Percentiles rank a stretch among this genome's conserved stretches.
These are phyloP conservation scores for Penicillium sp. DNA, from an alignment of 2,329 filamentous ascomycete genomes.

Conservation along the genomic window DNA sequence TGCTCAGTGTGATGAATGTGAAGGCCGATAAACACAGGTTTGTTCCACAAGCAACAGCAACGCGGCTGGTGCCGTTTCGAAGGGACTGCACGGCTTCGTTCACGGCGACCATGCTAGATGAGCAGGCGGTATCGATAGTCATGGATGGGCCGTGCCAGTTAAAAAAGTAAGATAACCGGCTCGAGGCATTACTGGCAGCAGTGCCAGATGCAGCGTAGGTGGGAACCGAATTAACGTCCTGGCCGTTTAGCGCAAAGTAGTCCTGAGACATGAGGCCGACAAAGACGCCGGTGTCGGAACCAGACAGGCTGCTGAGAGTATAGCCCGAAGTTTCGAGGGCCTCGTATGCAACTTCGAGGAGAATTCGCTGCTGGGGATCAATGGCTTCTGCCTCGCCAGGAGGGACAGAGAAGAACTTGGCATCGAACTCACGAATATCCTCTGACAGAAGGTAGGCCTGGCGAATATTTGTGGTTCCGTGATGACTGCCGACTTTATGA, in stretches of 20 bases:
- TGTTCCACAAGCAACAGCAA: slow-evolving; percentile 26
- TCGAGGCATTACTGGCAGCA: slow-evolving; percentile 32
- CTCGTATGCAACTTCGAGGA: slow-evolving; percentile 3
- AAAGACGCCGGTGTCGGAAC: slow-evolving; percentile 1
- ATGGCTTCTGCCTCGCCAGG: neutral
- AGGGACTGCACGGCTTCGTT: neutral
- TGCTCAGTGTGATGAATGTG: slow-evolving; percentile 17
- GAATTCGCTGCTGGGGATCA: slow-evolving; percentile 2
- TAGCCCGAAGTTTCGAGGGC: neutral
- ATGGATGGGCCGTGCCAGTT: slow-evolving; percentile 22
- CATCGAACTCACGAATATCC: neutral
- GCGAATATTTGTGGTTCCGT: neutral
- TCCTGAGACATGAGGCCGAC: neutral
- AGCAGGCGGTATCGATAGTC: slow-evolving; percentile 49
- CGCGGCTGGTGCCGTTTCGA: slow-evolving; percentile 14
- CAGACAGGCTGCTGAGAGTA: neutral
- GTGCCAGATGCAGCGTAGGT: slow-evolving; percentile 19
- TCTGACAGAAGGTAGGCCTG: neutral
- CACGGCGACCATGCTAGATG: slow-evolving; percentile 38
- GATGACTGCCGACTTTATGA: neutral
- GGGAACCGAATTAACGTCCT: neutral
- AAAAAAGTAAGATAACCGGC: slow-evolving; percentile 31
- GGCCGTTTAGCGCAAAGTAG: neutral
- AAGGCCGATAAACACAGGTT: slow-evolving; percentile 28
- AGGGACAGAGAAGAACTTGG: slow-evolving; percentile 1